Conservation (phyloP, 371 early-diverging fungal species). For the Conidiobolus incongruus region DNA sequence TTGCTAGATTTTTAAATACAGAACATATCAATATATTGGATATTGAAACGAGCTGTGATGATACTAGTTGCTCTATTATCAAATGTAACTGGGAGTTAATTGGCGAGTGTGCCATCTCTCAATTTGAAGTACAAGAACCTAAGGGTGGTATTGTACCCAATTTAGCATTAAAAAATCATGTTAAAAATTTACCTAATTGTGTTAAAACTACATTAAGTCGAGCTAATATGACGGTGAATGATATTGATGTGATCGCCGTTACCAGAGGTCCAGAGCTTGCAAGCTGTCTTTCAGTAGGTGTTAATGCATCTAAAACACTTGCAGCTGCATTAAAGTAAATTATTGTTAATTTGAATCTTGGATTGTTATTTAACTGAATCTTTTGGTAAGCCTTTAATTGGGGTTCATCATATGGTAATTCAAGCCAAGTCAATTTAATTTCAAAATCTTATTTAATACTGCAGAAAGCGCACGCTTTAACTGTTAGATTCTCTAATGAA, state of each 20-base stretch:
- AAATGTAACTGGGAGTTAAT: constrained; percentile 37
- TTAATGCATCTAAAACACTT: constrained; percentile 55
- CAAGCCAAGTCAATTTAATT: too few relatives aligned
- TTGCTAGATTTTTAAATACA: too few relatives aligned
- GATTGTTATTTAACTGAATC: neutral
- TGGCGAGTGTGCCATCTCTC: constrained; percentile 34
- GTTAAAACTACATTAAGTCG: constrained; percentile 31
- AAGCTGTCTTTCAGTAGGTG: constrained; percentile 44
- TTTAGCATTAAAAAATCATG: constrained; percentile 45
- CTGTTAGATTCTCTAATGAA: constrained; percentile 21
- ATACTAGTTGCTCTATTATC: constrained; percentile 63
- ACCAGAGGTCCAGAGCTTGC: constrained; percentile 68
- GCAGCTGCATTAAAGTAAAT: constrained; percentile 33
- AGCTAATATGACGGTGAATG: constrained; percentile 22
- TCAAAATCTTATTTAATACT: too few relatives aligned
- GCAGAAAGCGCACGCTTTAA: constrained; percentile 49
- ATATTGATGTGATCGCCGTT: constrained; percentile 60
- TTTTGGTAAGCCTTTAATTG: constrained; percentile 35
- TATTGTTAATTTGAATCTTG: neutral
- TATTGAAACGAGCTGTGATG: constrained; percentile 68
- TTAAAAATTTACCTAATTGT: constrained; percentile 34
- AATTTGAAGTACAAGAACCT: constrained; percentile 46
- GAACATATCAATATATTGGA: constrained; percentile 25
- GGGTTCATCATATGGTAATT: constrained; percentile 77
- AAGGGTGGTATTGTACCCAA: constrained; percentile 67